Base-by-base conservation (phyloP, 805 yeast genomes). In the Dipodascopsis uninucleata region DNA sequence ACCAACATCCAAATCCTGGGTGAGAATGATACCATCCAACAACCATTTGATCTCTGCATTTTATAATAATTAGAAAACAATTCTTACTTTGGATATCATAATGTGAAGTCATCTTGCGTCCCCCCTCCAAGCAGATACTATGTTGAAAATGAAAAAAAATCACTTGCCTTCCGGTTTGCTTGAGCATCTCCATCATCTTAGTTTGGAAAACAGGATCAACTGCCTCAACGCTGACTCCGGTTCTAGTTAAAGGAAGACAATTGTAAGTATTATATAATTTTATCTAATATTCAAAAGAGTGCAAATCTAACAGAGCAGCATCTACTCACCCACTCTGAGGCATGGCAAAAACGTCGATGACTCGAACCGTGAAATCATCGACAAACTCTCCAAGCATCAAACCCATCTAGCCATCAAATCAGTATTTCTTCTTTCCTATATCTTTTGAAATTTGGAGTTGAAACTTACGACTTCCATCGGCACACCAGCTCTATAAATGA, bases 11-110 rank as follows among this genome's bases (percentile, higher is more conserved):
- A 65, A 90, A 93, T 14, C 98, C 98, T 3, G 98, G 98, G 69
- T 93, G 98, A 10, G 97, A 89, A 65, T 93, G 99, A 71, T 93
- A 93, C 99, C 99, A 93, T 26, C 99, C 99, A 39, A 93, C 99
- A 42, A 93, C 98, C 86, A 86, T 88, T 65, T 93, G 95, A 68
- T 89, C 97, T 66, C 99, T 77, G 55, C 31, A 16, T 17, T 31
- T 7, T 16, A 21, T 21, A 9, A 4, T n/a, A 12, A 14, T 35
- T 18, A 35, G 28, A 17, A 7, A 8, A 4, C 14, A 3, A 9
- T 43, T 18, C 23, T 8, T 40, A 5, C 10, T 12, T 10, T 9
- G 41, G 8, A 14, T 35, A 16, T 12, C 12, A 26, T 26, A 12
- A 26, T 14, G 29, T 12, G n/a, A n/a, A n/a, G n/a, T n/a, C n/a